Evolutionary conservation across 148 eudicot species (phyloP).

Genomic region (Pharnaceum exiguum): DNA sequence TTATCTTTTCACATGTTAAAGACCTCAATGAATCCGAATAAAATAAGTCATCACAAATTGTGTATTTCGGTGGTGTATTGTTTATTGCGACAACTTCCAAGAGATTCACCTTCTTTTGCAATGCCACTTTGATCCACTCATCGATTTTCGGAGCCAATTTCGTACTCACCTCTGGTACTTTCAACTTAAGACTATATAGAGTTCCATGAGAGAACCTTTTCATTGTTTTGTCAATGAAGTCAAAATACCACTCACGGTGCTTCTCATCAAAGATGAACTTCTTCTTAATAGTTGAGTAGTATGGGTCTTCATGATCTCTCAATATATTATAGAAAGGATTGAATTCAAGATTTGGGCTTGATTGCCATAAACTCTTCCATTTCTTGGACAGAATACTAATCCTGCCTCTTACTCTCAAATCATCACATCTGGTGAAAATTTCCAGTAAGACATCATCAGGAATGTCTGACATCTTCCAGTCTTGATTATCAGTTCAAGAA

Average conservation of each 20-base stretch:
- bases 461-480: constrained; percentile 8
- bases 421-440: no score
- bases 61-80: not conserved
- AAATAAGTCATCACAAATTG: not conserved
- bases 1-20: constrained; percentile 1
- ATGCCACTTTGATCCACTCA: constrained; percentile 3
- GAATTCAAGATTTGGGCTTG: constrained; percentile 3
- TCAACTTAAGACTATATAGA: not conserved
- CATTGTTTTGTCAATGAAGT: not conserved
- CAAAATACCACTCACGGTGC: not conserved
- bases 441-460: no score
- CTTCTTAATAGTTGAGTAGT: no score
- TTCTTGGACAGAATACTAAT: constrained; percentile 6
- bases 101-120: constrained; percentile 9
- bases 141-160: constrained; percentile 1
- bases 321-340: not conserved
- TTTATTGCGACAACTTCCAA: not conserved
- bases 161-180: not conserved
- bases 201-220: not conserved
- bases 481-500: no score
- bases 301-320: no score
- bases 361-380: not conserved
- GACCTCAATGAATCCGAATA: not conserved
- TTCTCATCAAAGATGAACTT: not conserved
- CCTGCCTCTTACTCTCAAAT: constrained; percentile 5